phyloP scores from a whole-genome alignment of 2,329 filamentous ascomycete species.

The Aspergillus novoparasiticus region DNA sequence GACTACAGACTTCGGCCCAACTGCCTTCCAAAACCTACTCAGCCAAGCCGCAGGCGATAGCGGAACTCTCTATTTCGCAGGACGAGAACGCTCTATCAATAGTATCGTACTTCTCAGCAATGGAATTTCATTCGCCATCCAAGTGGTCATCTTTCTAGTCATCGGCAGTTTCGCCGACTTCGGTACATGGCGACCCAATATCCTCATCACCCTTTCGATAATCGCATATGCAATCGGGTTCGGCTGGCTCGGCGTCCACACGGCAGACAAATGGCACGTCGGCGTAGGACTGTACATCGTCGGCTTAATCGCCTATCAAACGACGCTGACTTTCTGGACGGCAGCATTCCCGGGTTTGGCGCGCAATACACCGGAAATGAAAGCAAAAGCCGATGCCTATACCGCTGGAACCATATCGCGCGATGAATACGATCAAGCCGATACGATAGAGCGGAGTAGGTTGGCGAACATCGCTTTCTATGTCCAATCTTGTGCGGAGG shows the following conservation, averaged over 20 bases:
- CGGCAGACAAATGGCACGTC: slow-evolving; percentile 60
- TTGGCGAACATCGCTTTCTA: slow-evolving; percentile 67
- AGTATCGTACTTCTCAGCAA: slow-evolving; percentile 67
- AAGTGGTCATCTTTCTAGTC: slow-evolving; percentile 56
- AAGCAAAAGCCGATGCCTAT: slow-evolving; percentile 53
- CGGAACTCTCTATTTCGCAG: slow-evolving; percentile 58
- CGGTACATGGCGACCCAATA: slow-evolving; percentile 64
- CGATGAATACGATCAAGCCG: slow-evolving; percentile 62
- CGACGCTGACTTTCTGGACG: slow-evolving; percentile 70
- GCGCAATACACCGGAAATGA: slow-evolving; percentile 55
- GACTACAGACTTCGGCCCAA: slow-evolving; percentile 58
- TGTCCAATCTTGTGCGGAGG: slow-evolving; percentile 63
- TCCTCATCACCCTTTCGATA: slow-evolving; percentile 63
- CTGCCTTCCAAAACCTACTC: slow-evolving; percentile 66
- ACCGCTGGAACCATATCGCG: slow-evolving; percentile 56
- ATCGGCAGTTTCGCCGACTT: slow-evolving; percentile 61
- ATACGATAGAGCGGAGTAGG: slow-evolving; percentile 65
- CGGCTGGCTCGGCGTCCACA: slow-evolving; percentile 68
- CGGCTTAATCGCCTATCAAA: slow-evolving; percentile 67
- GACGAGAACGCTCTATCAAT: slow-evolving; percentile 61
- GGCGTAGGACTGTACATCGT: slow-evolving; percentile 67
- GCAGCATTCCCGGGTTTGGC: slow-evolving; percentile 64
- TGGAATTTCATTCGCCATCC: slow-evolving; percentile 68
- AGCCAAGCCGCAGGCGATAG: slow-evolving; percentile 61
- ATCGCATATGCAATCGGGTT: slow-evolving; percentile 67